A percentile compares a stretch with the other conserved stretches of the same genome.
phyloP scores from a whole-genome alignment of 371 early-diverging fungal genomes.

The Rhizopus delemar region DNA sequence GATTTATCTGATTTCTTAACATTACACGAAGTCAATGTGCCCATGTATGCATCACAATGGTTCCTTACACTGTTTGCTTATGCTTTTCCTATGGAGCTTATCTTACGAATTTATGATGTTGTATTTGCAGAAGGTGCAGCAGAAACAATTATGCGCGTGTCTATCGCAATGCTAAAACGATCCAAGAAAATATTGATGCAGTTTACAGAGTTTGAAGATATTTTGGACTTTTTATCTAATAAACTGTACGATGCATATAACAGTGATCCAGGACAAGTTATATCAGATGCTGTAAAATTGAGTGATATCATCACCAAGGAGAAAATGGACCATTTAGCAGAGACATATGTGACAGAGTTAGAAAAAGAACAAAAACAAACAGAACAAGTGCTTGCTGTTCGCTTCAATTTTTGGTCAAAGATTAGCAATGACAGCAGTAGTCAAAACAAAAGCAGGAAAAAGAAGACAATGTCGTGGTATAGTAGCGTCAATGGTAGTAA shows the following conservation, averaged over 20 bases:
- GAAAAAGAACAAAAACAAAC: conserved; percentile 62
- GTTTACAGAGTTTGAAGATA: conserved; percentile 75
- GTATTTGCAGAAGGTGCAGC: conserved; percentile 77
- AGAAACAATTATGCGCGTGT: conserved; percentile 77
- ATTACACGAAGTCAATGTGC: conserved; percentile 66
- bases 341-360: conserved; percentile 59
- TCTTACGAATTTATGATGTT: conserved; percentile 77
- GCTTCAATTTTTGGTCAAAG: conserved; percentile 46
- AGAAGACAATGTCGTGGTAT: conserved; percentile 41
- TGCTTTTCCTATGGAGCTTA: conserved; percentile 73
- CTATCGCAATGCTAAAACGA: conserved; percentile 75
- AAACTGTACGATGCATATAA: conserved; percentile 75
- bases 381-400: conserved; percentile 54
- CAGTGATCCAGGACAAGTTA: conserved; percentile 61
- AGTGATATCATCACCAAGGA: conserved; percentile 49
- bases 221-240: conserved; percentile 71
- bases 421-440: conserved; percentile 1
- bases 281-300: conserved; percentile 72
- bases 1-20: conserved; percentile 66
- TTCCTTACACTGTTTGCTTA: conserved; percentile 84
- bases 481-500: too few species aligned
- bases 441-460: conserved; percentile 29
- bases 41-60: conserved; percentile 91
- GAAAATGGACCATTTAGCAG: conserved; percentile 37
- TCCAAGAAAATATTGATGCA: conserved; percentile 66